Conservation (phyloP, 495 filamentous ascomycete species). For the Xylaria curta region DNA sequence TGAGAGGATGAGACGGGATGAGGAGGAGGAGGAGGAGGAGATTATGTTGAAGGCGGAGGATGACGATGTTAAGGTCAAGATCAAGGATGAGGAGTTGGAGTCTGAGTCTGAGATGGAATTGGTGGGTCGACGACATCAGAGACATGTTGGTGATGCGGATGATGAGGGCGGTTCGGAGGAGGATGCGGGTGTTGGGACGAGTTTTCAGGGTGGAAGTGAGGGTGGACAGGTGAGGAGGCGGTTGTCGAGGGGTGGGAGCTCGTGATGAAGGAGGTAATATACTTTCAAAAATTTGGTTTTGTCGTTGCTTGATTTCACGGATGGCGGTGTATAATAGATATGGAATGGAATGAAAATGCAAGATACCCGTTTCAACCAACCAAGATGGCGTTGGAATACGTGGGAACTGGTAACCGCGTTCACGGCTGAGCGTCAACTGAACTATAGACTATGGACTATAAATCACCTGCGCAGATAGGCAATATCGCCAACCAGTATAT, state of each 20-base stretch:
- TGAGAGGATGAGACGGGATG: background rate
- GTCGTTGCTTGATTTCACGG: background rate
- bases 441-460: background rate
- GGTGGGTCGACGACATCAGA: conserved; percentile 23
- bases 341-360: background rate
- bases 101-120: conserved; percentile 32
- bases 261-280: too few species aligned
- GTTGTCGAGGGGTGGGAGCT: conserved; percentile 30
- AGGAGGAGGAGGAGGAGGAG: conserved; percentile 22
- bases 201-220: conserved; percentile 46
- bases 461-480: background rate
- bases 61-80: conserved; percentile 39
- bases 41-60: conserved; percentile 32
- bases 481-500: too few species aligned
- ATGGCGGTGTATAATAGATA: background rate
- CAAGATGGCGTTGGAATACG: background rate
- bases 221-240: conserved; percentile 30
- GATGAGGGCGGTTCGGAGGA: conserved; percentile 49
- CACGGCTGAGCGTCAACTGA: background rate
- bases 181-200: conserved; percentile 57
- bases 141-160: conserved; percentile 38
- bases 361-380: background rate
- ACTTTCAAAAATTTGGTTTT: too few species aligned
- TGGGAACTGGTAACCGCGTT: background rate
- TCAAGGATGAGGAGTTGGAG: conserved; percentile 20